Conservation (phyloP, 495 filamentous ascomycete species). For the Neurospora intermedia region DNA sequence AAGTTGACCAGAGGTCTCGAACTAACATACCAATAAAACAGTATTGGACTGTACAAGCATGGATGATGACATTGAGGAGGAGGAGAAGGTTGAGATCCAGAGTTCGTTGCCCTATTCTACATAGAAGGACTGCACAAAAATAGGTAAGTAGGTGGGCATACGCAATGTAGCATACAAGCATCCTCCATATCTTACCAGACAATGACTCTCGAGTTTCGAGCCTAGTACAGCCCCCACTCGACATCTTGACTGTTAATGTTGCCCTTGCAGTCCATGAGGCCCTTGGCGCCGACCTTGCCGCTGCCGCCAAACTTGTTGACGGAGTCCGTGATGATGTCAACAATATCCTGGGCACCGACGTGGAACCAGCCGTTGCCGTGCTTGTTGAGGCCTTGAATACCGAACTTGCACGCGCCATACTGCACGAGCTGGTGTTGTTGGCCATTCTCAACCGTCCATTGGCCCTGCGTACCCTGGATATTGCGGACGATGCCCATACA, state of each 20-base stretch:
- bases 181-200: neutral
- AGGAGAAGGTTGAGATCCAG: too few relatives aligned
- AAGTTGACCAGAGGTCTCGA: too few relatives aligned
- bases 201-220: neutral
- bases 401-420: constrained; percentile 8
- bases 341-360: constrained; percentile 18
- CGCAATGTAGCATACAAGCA: too few relatives aligned
- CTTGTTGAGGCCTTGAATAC: constrained; percentile 1
- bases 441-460: neutral
- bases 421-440: constrained; percentile 7
- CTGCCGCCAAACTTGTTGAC: constrained; percentile 10
- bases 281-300: constrained; percentile 21
- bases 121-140: too few relatives aligned
- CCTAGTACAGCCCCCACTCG: constrained; percentile 11
- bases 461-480: constrained; percentile 15
- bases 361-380: constrained; percentile 10
- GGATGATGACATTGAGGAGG: too few relatives aligned
- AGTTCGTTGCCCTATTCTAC: too few relatives aligned
- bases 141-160: neutral
- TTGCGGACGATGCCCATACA: constrained; percentile 24
- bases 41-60: neutral
- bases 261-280: constrained; percentile 18
- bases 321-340: constrained; percentile 18
- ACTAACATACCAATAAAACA: too few relatives aligned
- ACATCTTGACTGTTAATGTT: constrained; percentile 3